These are phyloP conservation scores for Berkeleyomyces rouxiae DNA, from an alignment of 2,329 filamentous ascomycete species.

Conservation along the genomic window DNA sequence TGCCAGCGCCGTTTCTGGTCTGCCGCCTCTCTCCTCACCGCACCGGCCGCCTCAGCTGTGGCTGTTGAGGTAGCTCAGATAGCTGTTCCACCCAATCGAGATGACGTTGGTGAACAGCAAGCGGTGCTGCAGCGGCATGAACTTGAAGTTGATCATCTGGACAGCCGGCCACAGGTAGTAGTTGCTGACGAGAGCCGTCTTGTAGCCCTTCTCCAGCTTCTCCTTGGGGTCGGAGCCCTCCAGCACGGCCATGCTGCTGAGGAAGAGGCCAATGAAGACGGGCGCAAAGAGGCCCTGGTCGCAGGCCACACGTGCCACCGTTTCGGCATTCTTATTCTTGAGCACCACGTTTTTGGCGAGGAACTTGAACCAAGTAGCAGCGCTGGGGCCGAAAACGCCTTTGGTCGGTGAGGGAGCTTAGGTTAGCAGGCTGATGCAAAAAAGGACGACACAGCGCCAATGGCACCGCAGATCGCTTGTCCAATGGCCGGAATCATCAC, in stretches of 20 bases:
- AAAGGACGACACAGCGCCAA: neutral
- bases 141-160: conserved; percentile 73
- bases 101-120: conserved; percentile 77
- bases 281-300: conserved; percentile 78
- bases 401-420: neutral
- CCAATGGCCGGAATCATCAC: conserved; percentile 18
- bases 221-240: conserved; percentile 47
- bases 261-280: conserved; percentile 65
- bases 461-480: neutral
- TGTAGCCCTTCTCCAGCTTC: conserved; percentile 57
- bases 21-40: neutral
- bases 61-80: conserved; percentile 45
- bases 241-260: conserved; percentile 68
- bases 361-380: conserved; percentile 73
- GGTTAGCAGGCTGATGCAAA: conserved; percentile 6
- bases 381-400: conserved; percentile 75
- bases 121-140: conserved; percentile 68
- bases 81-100: conserved; percentile 49
- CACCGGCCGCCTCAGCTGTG: conserved; percentile 17
- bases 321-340: conserved; percentile 49
- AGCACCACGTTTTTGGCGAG: conserved; percentile 54
- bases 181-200: conserved; percentile 60
- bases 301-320: conserved; percentile 56
- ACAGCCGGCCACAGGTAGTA: conserved; percentile 78
- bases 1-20: neutral